Base-by-base conservation (phyloP, 2,329 filamentous ascomycete species). In the Cryoendolithus antarcticus region DNA sequence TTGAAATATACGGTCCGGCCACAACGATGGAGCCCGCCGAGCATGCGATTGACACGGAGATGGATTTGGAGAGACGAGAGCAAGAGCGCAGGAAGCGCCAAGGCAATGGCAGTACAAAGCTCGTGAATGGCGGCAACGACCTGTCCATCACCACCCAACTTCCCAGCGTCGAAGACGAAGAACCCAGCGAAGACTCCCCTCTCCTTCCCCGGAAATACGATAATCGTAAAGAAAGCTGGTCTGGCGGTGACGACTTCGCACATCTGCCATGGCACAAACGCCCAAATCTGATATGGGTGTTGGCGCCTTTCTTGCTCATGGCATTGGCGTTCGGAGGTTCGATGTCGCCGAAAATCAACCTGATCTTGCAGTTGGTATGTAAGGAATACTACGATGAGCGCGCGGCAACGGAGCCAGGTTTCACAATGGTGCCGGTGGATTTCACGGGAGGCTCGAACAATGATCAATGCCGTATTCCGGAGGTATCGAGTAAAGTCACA, bases 301-400 rank as follows among this genome's bases (percentile, higher is more conserved):
- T 96, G 6, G 75, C 74, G 0, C 83, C 86, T 1, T 91, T 88
- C 60, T 70, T 82, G 40, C 62, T 94, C 34, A 89, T 86, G 56
- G 85, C 86, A 0, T 66, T 93, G 39, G 86, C 88, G 0, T 89
- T 91, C 59, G 91, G 89, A 27, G 86, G 85, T 41, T 74, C 84
- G 4, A 68, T 91, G 6, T 84, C 95, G 6, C 88, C 89, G 6
- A 91, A 82, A 58, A 70, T 94, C 45, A 93, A 94, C 54, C 64
- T 95, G 62, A 85, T 93, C 45, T 70, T 93, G 44, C 73, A 80
- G 42, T 70, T 98, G 24, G 75, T 96, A 37, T 98, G 91, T 60
- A 75, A 77, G 45, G 72, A 82, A 44, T 93, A 94, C 60, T 81
- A 91, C 48, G 71, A 78, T 15, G 81, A 93, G 50, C 65, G 73